Evolutionary conservation across 2,329 filamentous ascomycete genomes (phyloP).

Genomic region (Coniella lustricola): DNA sequence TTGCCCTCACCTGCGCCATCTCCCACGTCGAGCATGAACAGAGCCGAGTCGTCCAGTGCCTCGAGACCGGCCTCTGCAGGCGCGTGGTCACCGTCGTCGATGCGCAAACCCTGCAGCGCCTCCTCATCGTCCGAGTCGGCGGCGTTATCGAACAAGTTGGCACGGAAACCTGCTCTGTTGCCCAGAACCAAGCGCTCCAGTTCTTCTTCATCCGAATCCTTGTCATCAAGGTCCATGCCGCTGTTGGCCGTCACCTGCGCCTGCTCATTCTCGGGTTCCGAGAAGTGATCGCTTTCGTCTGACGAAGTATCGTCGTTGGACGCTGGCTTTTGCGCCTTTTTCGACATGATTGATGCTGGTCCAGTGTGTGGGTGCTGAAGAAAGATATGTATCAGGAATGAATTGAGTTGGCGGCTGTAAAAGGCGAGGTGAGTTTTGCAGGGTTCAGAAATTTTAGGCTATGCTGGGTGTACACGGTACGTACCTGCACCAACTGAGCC

Average conservation of each 20-base stretch:
- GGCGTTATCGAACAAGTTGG: slow-evolving; percentile 58
- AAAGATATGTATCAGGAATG: not conserved
- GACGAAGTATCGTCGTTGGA: slow-evolving; percentile 22
- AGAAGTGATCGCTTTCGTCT: slow-evolving; percentile 20
- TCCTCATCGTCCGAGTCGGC: slow-evolving; percentile 29
- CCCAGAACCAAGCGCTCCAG: slow-evolving; percentile 86
- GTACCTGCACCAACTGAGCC: no score
- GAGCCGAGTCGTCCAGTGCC: slow-evolving; percentile 65
- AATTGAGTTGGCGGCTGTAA: not conserved
- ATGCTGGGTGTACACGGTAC: not conserved
- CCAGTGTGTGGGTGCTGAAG: not conserved
- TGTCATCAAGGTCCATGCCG: slow-evolving; percentile 42
- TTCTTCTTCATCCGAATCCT: slow-evolving; percentile 77
- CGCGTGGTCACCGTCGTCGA: slow-evolving; percentile 22
- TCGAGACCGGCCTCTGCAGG: slow-evolving; percentile 19
- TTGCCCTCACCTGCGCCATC: slow-evolving; percentile 32
- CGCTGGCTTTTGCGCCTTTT: slow-evolving; percentile 7
- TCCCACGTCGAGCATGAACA: slow-evolving; percentile 77
- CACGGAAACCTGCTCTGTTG: slow-evolving; percentile 72
- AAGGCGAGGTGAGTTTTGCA: not conserved
- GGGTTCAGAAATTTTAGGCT: slow-evolving; percentile 13
- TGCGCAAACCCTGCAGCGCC: slow-evolving; percentile 27
- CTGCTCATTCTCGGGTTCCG: slow-evolving; percentile 14
- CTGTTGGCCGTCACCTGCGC: slow-evolving; percentile 19
- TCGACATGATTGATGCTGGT: slow-evolving; percentile 12